A percentile compares a stretch with the other conserved stretches of the same genome.
These are phyloP conservation scores for Diophrys appendiculata DNA, from an alignment of 73 alveolate species.

Conservation along the genomic window DNA sequence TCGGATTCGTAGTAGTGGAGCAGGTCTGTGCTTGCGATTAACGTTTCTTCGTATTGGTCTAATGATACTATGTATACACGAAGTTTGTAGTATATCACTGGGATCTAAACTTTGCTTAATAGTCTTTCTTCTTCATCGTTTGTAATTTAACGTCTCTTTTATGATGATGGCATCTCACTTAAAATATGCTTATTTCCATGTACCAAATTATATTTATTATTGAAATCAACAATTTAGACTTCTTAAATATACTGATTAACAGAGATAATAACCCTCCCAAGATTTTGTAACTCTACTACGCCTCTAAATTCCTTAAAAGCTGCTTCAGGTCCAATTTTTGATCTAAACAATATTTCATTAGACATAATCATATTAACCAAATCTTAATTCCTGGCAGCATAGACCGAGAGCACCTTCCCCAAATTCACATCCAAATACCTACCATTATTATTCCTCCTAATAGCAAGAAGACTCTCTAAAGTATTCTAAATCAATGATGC, in stretches of 20 bases:
- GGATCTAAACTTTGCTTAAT: too few species aligned
- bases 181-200: slow-evolving; percentile 59
- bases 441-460: slow-evolving; percentile 29
- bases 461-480: slow-evolving; percentile 30
- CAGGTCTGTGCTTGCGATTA: too few species aligned
- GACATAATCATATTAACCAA: slow-evolving; percentile 40
- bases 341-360: slow-evolving; percentile 42
- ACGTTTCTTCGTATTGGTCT: too few species aligned
- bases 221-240: slow-evolving; percentile 16
- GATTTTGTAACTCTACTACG: slow-evolving; percentile 3
- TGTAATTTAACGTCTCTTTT: slow-evolving; percentile 25
- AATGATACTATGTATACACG: too few species aligned
- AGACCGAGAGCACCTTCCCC: slow-evolving; percentile 7
- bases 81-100: too few species aligned
- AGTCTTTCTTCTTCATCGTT: too few species aligned
- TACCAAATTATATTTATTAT: slow-evolving; percentile 7
- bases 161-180: slow-evolving; percentile 1
- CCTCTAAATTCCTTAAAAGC: slow-evolving; percentile 4
- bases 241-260: slow-evolving; percentile 41
- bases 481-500: slow-evolving; percentile 30
- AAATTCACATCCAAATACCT: slow-evolving; percentile 24
- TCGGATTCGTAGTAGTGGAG: too few species aligned
- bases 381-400: slow-evolving; percentile 13
- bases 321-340: neutral
- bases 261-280: slow-evolving; percentile 44